These are phyloP conservation scores for Sedum album DNA, from an alignment of 164 flowering plant species.

Conservation along the genomic window DNA sequence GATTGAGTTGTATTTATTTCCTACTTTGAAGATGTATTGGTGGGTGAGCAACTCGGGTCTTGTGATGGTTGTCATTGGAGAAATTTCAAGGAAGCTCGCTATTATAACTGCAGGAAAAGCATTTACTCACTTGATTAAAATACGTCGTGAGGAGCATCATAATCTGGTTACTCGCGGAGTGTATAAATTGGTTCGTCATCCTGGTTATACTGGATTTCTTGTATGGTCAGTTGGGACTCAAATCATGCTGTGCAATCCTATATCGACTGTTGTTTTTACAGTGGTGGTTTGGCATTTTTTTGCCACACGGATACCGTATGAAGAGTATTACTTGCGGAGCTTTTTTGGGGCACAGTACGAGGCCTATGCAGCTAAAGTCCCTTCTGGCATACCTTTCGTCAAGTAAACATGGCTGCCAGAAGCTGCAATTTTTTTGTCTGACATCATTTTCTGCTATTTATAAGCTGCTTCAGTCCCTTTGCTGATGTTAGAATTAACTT, in stretches of 20 bases:
- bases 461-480: neutral
- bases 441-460: neutral
- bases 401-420: constrained; percentile 25
- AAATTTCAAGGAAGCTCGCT: constrained; percentile 68
- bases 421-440: neutral
- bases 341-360: constrained; percentile 73
- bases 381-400: constrained; percentile 86
- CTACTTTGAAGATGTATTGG: constrained; percentile 68
- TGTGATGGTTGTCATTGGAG: constrained; percentile 68
- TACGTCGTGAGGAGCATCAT: constrained; percentile 51
- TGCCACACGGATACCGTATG: constrained; percentile 65
- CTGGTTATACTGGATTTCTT: constrained; percentile 81
- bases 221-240: constrained; percentile 87
- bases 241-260: constrained; percentile 84
- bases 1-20: constrained; percentile 47
- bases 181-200: constrained; percentile 68
- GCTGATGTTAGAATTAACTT: neutral
- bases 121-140: constrained; percentile 77
- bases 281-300: constrained; percentile 77
- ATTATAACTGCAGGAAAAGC: constrained; percentile 76
- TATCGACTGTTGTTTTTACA: constrained; percentile 56
- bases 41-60: constrained; percentile 73
- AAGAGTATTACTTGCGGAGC: constrained; percentile 78
- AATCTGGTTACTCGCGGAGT: constrained; percentile 67
- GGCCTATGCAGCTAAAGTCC: constrained; percentile 54